Evolutionary conservation across 441 rosid genomes (phyloP).

Genomic region (Populus hybrid): DNA sequence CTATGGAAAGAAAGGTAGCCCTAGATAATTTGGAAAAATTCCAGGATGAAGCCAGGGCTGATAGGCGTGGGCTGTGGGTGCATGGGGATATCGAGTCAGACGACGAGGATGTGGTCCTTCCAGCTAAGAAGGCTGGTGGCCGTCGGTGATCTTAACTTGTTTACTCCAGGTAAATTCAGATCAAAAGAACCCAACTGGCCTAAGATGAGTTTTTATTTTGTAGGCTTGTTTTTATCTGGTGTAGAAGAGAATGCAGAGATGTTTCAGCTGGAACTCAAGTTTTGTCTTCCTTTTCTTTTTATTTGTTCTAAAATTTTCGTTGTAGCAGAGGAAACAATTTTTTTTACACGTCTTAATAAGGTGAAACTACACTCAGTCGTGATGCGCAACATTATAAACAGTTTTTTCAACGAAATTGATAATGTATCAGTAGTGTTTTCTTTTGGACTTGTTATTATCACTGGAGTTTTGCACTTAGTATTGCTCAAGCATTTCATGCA

Average conservation of each 20-base stretch:
- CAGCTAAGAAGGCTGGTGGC: slow-evolving; percentile 57
- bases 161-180: slow-evolving; percentile 10
- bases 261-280: slow-evolving; percentile 22
- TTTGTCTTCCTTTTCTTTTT: slow-evolving; percentile 21
- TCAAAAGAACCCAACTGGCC: neutral
- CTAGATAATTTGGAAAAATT: slow-evolving; percentile 75
- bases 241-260: slow-evolving; percentile 1
- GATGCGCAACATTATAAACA: slow-evolving; percentile 19
- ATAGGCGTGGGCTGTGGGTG: slow-evolving; percentile 79
- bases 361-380: slow-evolving; percentile 19
- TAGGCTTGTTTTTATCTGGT: neutral
- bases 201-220: slow-evolving; percentile 23
- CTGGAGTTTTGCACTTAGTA: too few species aligned
- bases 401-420: slow-evolving; percentile 13
- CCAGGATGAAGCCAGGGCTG: slow-evolving; percentile 78
- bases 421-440: neutral
- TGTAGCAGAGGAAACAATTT: slow-evolving; percentile 25
- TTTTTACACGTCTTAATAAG: slow-evolving; percentile 35
- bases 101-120: slow-evolving; percentile 71
- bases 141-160: slow-evolving; percentile 38
- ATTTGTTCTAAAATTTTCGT: slow-evolving; percentile 13
- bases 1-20: slow-evolving; percentile 59
- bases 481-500: too few species aligned
- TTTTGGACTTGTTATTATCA: too few species aligned
- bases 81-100: slow-evolving; percentile 92